These are phyloP conservation scores for Phylloporus arenicola DNA, from an alignment of 768 basidiomycete species.

Conservation along the genomic window DNA sequence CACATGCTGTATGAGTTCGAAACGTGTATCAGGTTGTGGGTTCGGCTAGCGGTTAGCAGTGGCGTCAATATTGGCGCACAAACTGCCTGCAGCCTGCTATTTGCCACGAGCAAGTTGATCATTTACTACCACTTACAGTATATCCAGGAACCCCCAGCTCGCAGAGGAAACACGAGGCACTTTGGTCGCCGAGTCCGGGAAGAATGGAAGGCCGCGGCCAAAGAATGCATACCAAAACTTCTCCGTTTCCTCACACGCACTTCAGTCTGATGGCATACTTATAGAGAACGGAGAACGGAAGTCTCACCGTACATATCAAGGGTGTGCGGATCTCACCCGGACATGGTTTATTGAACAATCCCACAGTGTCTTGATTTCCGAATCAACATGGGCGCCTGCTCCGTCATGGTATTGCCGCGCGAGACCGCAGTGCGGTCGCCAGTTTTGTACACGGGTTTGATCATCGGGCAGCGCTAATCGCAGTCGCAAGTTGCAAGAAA, in stretches of 20 bases:
- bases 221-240: neutral
- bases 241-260: neutral
- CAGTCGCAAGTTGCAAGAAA: neutral
- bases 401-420: neutral
- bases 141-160: too few species aligned
- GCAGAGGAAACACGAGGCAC: slow-evolving; percentile 5
- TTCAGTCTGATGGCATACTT: neutral
- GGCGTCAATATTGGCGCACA: too few species aligned
- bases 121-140: too few species aligned
- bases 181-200: neutral
- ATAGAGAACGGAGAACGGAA: slow-evolving; percentile 5
- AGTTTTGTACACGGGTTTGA: neutral
- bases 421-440: neutral
- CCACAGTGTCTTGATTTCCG: neutral
- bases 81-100: too few species aligned
- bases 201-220: slow-evolving; percentile 12
- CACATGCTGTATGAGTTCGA: too few species aligned
- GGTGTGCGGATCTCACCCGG: slow-evolving; percentile 1
- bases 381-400: neutral
- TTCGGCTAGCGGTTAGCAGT: too few species aligned
- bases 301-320: neutral
- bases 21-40: too few species aligned
- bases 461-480: slow-evolving; percentile 9
- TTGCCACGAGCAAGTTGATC: too few species aligned
- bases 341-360: neutral